Base-by-base conservation (phyloP, 2,329 filamentous ascomycete genomes). In the Hirsutella rhossiliensis region DNA sequence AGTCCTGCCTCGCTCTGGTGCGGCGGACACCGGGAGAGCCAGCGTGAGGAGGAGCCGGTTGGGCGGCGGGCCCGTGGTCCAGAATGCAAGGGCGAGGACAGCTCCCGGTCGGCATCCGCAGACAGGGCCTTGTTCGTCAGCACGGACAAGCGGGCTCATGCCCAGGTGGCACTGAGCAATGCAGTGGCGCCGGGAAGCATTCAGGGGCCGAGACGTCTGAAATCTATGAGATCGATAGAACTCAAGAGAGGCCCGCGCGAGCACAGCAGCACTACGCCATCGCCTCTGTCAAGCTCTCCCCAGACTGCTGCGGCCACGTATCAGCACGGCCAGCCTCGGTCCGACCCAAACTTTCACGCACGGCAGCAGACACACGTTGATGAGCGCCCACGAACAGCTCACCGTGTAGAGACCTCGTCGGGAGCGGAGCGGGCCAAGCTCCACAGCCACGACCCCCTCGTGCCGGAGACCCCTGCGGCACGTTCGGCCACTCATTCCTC, bases 111-210 rank as follows among this genome's bases (percentile, higher is more conserved):
- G 5, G 72, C 71, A 29, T 86, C 82, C 0, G 76, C 78, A 7
- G 82, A 87, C 47, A 70, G 78, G 37, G 71, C 73, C 50, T 51
- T 75, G 3, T 80, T 82, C 43, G 66, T 68, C 19, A 77, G 68
- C 43, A 64, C 69, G 11, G 80, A 86, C 55, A 79, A 82, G 50
- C 80, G 83, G 47, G 75, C 74, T 3, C 72, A 73, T 36, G 70
- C 84, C 1, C 78, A 76, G 49, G 69, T 87, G 3, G 76, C 75
- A 4, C 54, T 87, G 23, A 84, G 73, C 56, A 76, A 72, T 4
- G 71, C 78, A 1, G 65, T 73, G 19, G 82, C 75, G 1, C 72
- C 80, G 4, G 84, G 83, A 45, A 78, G 57, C 58, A 70, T 69
- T 51, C 78, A 68, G 54, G 48, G 52, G 40, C 75, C 57, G 50